These are phyloP conservation scores for Aspergillus avenaceus DNA, from an alignment of 495 filamentous ascomycete species.

Conservation along the genomic window DNA sequence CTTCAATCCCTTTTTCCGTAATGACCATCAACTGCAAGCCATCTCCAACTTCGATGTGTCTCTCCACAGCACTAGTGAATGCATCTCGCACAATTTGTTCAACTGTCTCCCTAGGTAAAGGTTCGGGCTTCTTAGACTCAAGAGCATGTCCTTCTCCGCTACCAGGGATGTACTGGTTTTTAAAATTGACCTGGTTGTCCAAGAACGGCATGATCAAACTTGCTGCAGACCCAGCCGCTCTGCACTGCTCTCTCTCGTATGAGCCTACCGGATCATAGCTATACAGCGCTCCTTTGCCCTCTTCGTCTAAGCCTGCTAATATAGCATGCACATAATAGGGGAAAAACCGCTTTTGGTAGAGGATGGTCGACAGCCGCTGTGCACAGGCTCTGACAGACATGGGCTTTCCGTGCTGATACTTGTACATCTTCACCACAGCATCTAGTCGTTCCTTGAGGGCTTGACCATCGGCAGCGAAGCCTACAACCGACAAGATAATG, in stretches of 20 bases:
- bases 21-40: constrained; percentile 92
- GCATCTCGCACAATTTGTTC: constrained; percentile 91
- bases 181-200: constrained; percentile 99
- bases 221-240: constrained; percentile 89
- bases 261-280: constrained; percentile 96
- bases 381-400: constrained; percentile 93
- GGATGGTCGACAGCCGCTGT: constrained; percentile 84
- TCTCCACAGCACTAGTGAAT: constrained; percentile 95
- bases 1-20: constrained; percentile 82
- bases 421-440: constrained; percentile 93
- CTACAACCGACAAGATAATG: constrained; percentile 87
- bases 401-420: constrained; percentile 86
- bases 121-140: constrained; percentile 56
- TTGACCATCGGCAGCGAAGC: constrained; percentile 90
- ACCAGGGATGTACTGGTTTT: constrained; percentile 95
- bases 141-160: constrained; percentile 80
- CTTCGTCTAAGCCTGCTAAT: constrained; percentile 88
- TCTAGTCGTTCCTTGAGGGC: constrained; percentile 88
- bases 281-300: constrained; percentile 91
- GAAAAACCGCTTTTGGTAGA: constrained; percentile 97
- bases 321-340: constrained; percentile 96
- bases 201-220: constrained; percentile 98
- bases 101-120: constrained; percentile 66
- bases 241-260: constrained; percentile 93
- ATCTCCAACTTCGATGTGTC: constrained; percentile 98